phyloP scores from a whole-genome alignment of 2,329 filamentous ascomycete species.

The Emmonsia crescens region DNA sequence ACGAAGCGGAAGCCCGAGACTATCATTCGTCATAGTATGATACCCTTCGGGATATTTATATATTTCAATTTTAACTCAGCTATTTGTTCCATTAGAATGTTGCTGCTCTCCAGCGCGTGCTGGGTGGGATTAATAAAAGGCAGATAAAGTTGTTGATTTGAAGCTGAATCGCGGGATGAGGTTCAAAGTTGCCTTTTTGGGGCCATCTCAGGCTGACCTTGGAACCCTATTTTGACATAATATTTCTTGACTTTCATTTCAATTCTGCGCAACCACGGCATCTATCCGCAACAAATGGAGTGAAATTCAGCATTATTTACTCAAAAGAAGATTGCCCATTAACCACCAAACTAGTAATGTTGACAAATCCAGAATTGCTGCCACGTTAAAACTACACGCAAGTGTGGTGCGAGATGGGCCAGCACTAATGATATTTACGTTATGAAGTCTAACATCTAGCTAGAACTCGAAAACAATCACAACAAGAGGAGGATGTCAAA shows the following conservation, averaged over 20 bases:
- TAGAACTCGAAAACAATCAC: background rate
- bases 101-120: background rate
- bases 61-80: background rate
- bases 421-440: background rate
- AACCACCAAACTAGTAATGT: background rate
- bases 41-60: background rate
- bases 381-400: too few relatives aligned
- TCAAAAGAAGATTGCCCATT: background rate
- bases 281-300: background rate
- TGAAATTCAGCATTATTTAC: background rate
- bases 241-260: background rate
- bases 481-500: background rate
- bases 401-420: background rate
- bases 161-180: background rate
- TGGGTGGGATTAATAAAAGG: background rate
- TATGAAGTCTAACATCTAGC: background rate
- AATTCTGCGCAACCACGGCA: background rate
- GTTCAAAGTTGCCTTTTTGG: background rate
- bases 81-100: background rate
- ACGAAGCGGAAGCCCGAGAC: background rate
- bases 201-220: background rate
- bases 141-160: background rate
- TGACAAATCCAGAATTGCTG: too few relatives aligned
- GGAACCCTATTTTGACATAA: background rate
- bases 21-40: background rate